Conservation (phyloP, 225 moss, liverwort and hornwort genomes). For the Physcomitrellopsis africana region DNA sequence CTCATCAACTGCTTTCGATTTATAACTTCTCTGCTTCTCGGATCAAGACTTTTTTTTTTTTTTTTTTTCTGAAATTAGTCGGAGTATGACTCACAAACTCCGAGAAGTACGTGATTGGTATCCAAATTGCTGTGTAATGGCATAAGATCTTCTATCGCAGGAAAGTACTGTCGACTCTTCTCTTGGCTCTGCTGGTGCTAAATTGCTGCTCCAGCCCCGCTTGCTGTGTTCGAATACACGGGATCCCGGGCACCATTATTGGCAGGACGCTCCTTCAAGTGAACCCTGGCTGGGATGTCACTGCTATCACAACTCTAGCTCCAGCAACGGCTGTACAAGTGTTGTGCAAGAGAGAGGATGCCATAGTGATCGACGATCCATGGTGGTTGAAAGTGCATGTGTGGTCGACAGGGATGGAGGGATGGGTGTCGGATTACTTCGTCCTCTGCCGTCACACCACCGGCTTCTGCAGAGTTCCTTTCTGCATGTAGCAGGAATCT, state of each 20-base stretch:
- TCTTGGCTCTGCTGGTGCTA: not conserved
- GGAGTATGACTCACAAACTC: no score
- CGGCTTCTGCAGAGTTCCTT: not conserved
- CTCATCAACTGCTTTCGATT: no score
- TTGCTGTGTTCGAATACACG: not conserved
- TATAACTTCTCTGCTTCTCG: no score
- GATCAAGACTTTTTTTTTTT: no score
- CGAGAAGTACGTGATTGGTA: no score
- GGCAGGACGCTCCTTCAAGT: not conserved
- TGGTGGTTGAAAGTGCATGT: not conserved
- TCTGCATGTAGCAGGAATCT: no score
- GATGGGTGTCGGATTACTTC: not conserved
- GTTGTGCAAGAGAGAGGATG: not conserved
- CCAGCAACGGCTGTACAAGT: not conserved
- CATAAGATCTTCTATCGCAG: not conserved
- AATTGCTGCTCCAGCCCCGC: not conserved
- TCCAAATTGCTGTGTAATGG: no score
- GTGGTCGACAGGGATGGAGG: not conserved
- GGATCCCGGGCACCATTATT: not conserved
- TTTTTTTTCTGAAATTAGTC: no score
- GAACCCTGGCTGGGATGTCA: not conserved
- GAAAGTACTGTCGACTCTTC: not conserved
- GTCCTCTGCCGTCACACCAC: not conserved
- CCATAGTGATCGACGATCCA: not conserved
- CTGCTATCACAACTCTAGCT: not conserved